phyloP scores from a whole-genome alignment of 129 eudicot species.

The Ambrosia trifida region DNA sequence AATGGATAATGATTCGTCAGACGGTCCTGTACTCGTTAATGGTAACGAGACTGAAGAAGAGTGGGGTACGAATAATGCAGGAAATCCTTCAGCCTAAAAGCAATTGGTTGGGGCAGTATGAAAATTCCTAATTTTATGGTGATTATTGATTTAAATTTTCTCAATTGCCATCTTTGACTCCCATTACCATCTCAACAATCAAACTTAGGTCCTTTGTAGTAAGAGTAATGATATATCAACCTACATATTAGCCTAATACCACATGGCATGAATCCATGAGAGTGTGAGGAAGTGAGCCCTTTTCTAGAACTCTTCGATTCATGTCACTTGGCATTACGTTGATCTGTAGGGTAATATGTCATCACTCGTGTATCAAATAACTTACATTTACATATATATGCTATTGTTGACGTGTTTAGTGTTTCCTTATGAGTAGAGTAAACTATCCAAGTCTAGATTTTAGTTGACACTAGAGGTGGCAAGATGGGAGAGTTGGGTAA shows the following conservation, averaged over 20 bases:
- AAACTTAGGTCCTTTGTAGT: conserved; percentile 28
- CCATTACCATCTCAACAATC: conserved; percentile 29
- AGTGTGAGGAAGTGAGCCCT: not conserved
- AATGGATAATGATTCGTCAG: conserved; percentile 89
- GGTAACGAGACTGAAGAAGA: conserved; percentile 86
- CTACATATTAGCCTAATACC: not conserved
- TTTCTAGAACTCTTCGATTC: not conserved
- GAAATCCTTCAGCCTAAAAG: conserved; percentile 94
- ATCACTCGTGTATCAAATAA: not conserved
- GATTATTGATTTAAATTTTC: conserved; percentile 70
- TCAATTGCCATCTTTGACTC: conserved; percentile 52
- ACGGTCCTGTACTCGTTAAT: conserved; percentile 87
- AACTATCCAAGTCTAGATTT: not conserved
- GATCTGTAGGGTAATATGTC: not conserved
- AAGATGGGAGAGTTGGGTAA: conserved; percentile 2
- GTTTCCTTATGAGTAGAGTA: conserved; percentile 13
- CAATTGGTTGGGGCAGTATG: conserved; percentile 94
- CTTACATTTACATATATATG: conserved; percentile 18
- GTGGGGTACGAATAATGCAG: conserved; percentile 99
- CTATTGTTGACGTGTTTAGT: conserved; percentile 15
- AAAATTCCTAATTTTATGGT: conserved; percentile 68
- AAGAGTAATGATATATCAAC: conserved; percentile 1
- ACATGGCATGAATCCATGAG: conserved; percentile 9
- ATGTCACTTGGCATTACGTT: not conserved
- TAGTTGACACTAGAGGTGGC: not conserved